A percentile compares a stretch with the other conserved stretches of the same genome.
Evolutionary conservation across 2,329 filamentous ascomycete genomes (phyloP).

Genomic region (Hypoxylon sp.): DNA sequence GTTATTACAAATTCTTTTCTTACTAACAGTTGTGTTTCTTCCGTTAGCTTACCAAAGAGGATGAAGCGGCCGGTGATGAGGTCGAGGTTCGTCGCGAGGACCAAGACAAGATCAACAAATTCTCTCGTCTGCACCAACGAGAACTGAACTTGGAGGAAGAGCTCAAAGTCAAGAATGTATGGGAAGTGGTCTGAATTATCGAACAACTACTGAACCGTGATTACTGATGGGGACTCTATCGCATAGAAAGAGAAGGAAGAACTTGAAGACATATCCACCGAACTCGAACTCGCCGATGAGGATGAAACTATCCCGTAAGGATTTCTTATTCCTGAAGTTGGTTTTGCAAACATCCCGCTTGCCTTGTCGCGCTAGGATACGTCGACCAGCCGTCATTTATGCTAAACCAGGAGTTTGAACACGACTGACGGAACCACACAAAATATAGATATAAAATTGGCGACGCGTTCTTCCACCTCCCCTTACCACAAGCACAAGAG

Average conservation of each 20-base stretch:
- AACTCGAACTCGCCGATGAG: conserved; percentile 95
- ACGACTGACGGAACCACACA: conserved; percentile 24
- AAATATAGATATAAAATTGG: conserved; percentile 89
- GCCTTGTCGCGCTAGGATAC: background rate
- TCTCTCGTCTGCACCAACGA: conserved; percentile 93
- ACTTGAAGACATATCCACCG: conserved; percentile 89
- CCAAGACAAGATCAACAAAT: conserved; percentile 98
- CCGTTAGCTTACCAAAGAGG: conserved; percentile 88
- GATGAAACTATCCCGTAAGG: conserved; percentile 91
- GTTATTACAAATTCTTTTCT: background rate
- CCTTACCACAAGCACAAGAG: conserved; percentile 87
- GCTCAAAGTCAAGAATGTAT: conserved; percentile 82
- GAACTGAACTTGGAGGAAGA: conserved; percentile 85
- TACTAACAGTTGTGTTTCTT: conserved; percentile 29
- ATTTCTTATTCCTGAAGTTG: background rate
- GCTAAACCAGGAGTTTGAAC: background rate
- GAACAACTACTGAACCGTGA: conserved; percentile 8
- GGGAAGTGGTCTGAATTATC: conserved; percentile 16
- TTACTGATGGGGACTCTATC: conserved; percentile 45
- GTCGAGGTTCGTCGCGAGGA: conserved; percentile 96
- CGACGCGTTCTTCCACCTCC: conserved; percentile 92
- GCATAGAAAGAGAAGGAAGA: conserved; percentile 97
- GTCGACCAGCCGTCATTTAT: background rate
- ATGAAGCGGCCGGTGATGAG: conserved; percentile 87
- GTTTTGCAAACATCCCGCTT: background rate